Evolutionary conservation across 441 rosid species (phyloP).

Genomic region (Pelargonium australe): DNA sequence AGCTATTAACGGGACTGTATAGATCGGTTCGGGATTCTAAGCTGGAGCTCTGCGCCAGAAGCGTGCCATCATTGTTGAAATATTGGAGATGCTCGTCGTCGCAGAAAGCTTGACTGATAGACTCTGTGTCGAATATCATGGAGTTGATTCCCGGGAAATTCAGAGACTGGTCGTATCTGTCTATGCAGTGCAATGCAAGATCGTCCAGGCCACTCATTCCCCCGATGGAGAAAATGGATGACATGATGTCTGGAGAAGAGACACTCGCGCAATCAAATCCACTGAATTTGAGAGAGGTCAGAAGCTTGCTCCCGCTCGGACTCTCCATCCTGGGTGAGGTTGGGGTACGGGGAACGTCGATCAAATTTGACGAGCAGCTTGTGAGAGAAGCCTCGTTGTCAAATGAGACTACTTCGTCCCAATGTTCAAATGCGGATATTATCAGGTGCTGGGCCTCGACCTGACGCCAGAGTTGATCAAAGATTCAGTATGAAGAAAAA

Average conservation of each 20-base stretch:
- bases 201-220: slow-evolving; percentile 53
- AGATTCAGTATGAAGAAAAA: slow-evolving; percentile 10
- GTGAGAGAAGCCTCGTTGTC: slow-evolving; percentile 53
- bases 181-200: slow-evolving; percentile 43
- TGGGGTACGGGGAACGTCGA: slow-evolving; percentile 27
- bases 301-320: slow-evolving; percentile 33
- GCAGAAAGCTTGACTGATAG: slow-evolving; percentile 50
- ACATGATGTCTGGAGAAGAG: slow-evolving; percentile 53
- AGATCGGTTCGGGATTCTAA: slow-evolving; percentile 54
- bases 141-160: slow-evolving; percentile 43
- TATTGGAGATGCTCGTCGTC: slow-evolving; percentile 59
- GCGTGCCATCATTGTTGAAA: slow-evolving; percentile 34
- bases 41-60: slow-evolving; percentile 34
- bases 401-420: slow-evolving; percentile 49
- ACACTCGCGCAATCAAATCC: slow-evolving; percentile 51
- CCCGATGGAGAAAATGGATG: slow-evolving; percentile 46
- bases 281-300: slow-evolving; percentile 37
- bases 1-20: slow-evolving; percentile 47
- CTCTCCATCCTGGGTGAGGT: slow-evolving; percentile 36
- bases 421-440: slow-evolving; percentile 53
- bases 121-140: slow-evolving; percentile 50
- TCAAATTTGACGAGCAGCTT: slow-evolving; percentile 36
- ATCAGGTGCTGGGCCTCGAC: slow-evolving; percentile 61
- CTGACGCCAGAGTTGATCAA: slow-evolving; percentile 32
- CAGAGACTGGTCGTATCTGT: slow-evolving; percentile 44